Evolutionary conservation across 2,329 filamentous ascomycete species (phyloP).

Genomic region (Botrytis porri): DNA sequence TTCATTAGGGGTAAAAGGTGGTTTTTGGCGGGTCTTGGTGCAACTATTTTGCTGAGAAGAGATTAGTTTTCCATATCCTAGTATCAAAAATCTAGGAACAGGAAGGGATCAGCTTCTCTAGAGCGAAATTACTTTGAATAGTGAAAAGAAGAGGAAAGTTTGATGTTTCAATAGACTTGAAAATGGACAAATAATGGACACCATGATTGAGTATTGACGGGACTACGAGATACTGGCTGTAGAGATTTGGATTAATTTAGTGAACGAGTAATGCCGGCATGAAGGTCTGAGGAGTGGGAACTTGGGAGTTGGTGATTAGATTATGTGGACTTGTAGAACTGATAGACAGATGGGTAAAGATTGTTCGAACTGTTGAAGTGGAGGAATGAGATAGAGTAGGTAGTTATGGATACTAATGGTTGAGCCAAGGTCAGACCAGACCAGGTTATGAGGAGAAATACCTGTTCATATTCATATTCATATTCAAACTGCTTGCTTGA

Average conservation of each 20-base stretch:
- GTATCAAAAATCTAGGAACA: background rate
- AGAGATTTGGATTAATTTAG: background rate
- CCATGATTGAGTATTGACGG: background rate
- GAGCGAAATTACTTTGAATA: background rate
- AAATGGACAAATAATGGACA: background rate
- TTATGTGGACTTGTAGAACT: background rate
- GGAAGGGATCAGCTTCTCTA: slow-evolving; percentile 5
- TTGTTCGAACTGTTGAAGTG: background rate
- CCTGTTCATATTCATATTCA: background rate
- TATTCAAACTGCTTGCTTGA: background rate
- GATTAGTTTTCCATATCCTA: background rate
- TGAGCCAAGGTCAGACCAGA: background rate
- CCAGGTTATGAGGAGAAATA: background rate
- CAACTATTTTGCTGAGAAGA: background rate
- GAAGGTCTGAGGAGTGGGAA: background rate
- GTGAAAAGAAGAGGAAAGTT: background rate
- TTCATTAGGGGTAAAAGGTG: background rate
- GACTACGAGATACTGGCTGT: background rate
- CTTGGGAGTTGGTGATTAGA: background rate
- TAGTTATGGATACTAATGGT: background rate
- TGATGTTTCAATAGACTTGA: background rate
- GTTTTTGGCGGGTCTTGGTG: background rate
- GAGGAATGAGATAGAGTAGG: background rate
- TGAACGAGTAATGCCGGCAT: background rate
- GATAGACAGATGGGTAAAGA: background rate